These are phyloP conservation scores for Eimeria necatrix DNA, from an alignment of 169 alveolate genomes.

Conservation along the genomic window DNA sequence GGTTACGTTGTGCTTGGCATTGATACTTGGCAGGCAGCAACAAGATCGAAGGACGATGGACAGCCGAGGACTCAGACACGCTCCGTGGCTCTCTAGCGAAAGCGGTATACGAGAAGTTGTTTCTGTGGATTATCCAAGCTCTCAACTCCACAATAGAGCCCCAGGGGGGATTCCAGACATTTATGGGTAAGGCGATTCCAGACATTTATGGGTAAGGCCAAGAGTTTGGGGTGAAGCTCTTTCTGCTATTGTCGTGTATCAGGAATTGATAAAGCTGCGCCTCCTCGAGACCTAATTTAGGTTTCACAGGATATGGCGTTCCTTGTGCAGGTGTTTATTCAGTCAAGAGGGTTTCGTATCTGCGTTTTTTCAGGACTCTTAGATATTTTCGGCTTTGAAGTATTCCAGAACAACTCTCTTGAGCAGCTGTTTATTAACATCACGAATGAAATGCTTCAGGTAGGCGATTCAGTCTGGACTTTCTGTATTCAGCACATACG, in stretches of 20 bases:
- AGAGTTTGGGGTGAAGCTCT: background rate
- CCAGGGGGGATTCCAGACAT: conserved; percentile 88
- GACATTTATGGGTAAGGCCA: conserved; percentile 94
- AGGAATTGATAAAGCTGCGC: background rate
- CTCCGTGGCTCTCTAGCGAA: conserved; percentile 95
- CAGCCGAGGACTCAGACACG: conserved; percentile 91
- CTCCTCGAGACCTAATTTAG: background rate
- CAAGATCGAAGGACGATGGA: conserved; percentile 93
- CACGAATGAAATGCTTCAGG: conserved; percentile 98
- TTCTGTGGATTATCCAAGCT: conserved; percentile 96
- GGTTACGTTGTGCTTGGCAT: too few species aligned
- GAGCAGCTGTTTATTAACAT: conserved; percentile 98
- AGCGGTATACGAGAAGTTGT: conserved; percentile 97
- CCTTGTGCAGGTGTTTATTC: background rate
- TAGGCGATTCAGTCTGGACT: background rate
- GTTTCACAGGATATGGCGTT: background rate
- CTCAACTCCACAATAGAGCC: conserved; percentile 96
- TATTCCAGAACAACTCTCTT: conserved; percentile 94
- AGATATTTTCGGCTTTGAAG: conserved; percentile 99
- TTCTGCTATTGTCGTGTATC: background rate
- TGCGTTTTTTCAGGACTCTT: conserved; percentile 92
- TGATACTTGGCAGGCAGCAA: conserved; percentile 86
- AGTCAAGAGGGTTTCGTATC: background rate
- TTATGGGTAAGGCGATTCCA: conserved; percentile 94
- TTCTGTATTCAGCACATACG: background rate